These are phyloP conservation scores for Pyricularia pennisetigena DNA, from an alignment of 2,329 filamentous ascomycete genomes.

Conservation along the genomic window DNA sequence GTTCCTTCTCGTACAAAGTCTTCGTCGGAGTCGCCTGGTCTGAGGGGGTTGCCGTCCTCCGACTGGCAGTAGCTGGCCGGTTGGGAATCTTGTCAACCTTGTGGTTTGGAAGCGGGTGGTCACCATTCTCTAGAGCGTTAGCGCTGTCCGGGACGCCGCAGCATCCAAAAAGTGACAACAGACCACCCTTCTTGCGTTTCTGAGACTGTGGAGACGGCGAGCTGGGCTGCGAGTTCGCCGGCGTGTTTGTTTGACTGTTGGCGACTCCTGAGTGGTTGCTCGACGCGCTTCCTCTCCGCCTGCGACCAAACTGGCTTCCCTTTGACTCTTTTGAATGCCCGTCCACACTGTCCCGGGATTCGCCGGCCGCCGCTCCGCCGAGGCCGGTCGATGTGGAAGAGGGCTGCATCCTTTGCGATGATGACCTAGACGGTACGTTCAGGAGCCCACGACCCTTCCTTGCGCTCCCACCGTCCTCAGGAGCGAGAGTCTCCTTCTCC, in stretches of 20 bases:
- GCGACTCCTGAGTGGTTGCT: conserved; percentile 51
- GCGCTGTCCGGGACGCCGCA: conserved; percentile 54
- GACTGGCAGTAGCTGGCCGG: conserved; percentile 43
- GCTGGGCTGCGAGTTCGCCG: conserved; percentile 39
- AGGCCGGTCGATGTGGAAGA: conserved; percentile 50
- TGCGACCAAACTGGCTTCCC: conserved; percentile 51
- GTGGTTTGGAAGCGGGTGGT: conserved; percentile 41
- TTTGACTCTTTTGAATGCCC: conserved; percentile 56
- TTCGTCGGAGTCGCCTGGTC: conserved; percentile 34
- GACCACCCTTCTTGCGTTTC: conserved; percentile 45
- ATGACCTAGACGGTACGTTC: conserved; percentile 51
- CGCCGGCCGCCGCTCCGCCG: conserved; percentile 49
- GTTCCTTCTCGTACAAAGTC: conserved; percentile 38
- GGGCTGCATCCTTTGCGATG: conserved; percentile 49
- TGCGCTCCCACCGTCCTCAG: conserved; percentile 29
- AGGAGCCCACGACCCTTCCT: conserved; percentile 44
- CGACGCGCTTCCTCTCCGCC: conserved; percentile 57
- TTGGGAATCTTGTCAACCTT: conserved; percentile 48
- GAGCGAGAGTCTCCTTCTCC: conserved; percentile 28
- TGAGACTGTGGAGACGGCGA: conserved; percentile 38
- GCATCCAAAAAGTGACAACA: conserved; percentile 55
- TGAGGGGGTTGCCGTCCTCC: conserved; percentile 40
- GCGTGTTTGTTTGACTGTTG: conserved; percentile 39
- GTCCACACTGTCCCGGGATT: conserved; percentile 52
- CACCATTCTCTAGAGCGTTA: conserved; percentile 40